phyloP scores from a whole-genome alignment of 306 rosid species.

The Pterocarpus santalinus region DNA sequence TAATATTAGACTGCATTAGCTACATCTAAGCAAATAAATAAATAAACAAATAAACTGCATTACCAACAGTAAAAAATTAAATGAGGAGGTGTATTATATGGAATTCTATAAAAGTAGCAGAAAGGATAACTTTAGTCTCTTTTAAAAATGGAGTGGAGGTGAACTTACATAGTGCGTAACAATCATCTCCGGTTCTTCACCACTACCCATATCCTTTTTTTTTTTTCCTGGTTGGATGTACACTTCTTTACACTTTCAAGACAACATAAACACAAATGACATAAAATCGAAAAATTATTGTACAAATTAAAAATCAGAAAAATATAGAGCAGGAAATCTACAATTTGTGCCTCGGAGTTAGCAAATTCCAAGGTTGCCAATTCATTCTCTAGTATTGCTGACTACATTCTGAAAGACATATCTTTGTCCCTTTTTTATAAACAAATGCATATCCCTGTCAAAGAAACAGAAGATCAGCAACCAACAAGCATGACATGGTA shows the following conservation, averaged over 20 bases:
- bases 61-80: background rate
- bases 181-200: constrained; percentile 24
- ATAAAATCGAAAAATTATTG: constrained; percentile 2
- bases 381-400: constrained; percentile 39
- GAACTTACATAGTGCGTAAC: constrained; percentile 35
- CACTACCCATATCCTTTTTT: constrained; percentile 20
- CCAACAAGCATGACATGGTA: constrained; percentile 22
- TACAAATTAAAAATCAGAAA: background rate
- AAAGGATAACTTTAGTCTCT: constrained; percentile 16
- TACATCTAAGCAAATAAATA: no score
- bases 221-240: constrained; percentile 43
- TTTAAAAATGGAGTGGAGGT: constrained; percentile 41
- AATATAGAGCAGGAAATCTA: constrained; percentile 38
- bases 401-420: constrained; percentile 29
- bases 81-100: background rate
- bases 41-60: background rate
- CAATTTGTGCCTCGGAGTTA: constrained; percentile 43
- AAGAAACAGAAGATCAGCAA: constrained; percentile 23
- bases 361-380: constrained; percentile 37
- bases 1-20: no score
- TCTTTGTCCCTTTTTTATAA: constrained; percentile 17
- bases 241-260: constrained; percentile 46
- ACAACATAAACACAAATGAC: constrained; percentile 42
- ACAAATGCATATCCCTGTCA: constrained; percentile 40
- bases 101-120: constrained; percentile 41